phyloP scores from a whole-genome alignment of 2,329 filamentous ascomycete genomes.

The Claviceps maximensis region DNA sequence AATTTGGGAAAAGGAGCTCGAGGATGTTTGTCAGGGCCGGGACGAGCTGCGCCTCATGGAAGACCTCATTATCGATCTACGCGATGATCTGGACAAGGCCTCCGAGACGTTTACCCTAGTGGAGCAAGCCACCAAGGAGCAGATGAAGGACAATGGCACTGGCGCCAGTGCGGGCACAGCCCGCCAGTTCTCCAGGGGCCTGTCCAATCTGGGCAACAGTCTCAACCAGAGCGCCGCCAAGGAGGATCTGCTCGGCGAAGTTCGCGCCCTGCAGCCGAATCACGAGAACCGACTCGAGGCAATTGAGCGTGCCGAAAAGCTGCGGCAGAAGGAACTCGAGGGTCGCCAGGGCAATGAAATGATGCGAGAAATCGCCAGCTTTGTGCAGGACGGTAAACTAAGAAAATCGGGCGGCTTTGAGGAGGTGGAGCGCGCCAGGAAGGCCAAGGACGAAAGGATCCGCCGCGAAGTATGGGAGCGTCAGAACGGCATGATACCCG shows the following conservation, averaged over 20 bases:
- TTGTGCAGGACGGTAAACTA: constrained; percentile 79
- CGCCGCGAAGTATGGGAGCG: constrained; percentile 65
- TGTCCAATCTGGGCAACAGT: constrained; percentile 38
- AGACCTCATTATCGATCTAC: constrained; percentile 80
- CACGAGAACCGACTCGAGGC: constrained; percentile 88
- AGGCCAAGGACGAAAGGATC: constrained; percentile 75
- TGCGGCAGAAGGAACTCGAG: constrained; percentile 78
- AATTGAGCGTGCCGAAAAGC: constrained; percentile 91
- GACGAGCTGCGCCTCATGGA: constrained; percentile 94
- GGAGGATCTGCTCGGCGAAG: constrained; percentile 83
- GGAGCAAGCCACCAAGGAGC: constrained; percentile 96
- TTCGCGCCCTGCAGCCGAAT: constrained; percentile 84
- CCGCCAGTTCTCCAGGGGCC: constrained; percentile 41
- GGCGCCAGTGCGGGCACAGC: constrained; percentile 36
- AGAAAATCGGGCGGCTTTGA: constrained; percentile 96
- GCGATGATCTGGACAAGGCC: constrained; percentile 91
- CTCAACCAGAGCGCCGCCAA: constrained; percentile 70
- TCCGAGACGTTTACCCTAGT: constrained; percentile 87
- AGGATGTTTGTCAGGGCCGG: constrained; percentile 88
- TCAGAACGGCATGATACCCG: constrained; percentile 42
- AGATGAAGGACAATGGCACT: constrained; percentile 63
- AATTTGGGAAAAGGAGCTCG: constrained; percentile 97
- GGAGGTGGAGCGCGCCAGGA: constrained; percentile 75
- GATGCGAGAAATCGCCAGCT: constrained; percentile 70
- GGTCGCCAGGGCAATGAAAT: constrained; percentile 61